Percentiles rank a stretch among this genome's conserved stretches.
These are phyloP conservation scores for Coccomyxa sp. DNA, from an alignment of 139 green algal genomes.

Conservation along the genomic window DNA sequence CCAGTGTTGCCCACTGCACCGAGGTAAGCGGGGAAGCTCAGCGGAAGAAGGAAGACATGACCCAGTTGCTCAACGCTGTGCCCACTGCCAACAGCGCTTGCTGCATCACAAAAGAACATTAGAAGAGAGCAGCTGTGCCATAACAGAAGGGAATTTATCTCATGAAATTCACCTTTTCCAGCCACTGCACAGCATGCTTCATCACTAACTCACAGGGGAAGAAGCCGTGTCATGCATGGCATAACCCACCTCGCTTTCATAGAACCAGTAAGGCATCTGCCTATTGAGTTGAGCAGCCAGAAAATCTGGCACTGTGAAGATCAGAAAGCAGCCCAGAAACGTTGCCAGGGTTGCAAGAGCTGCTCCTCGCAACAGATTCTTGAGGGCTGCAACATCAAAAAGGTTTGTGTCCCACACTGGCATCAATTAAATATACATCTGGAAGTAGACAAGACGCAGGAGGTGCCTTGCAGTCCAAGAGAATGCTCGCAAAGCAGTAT, in stretches of 20 bases:
- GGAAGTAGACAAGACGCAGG: no score
- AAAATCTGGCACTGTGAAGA: constrained; percentile 44
- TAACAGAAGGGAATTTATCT: no score
- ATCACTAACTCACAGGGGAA: no score
- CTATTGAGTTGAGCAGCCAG: constrained; percentile 21
- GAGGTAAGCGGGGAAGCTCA: neutral
- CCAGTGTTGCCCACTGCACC: no score
- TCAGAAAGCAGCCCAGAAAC: constrained; percentile 37
- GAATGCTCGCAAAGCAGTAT: no score
- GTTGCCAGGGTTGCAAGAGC: constrained; percentile 51
- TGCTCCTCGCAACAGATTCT: constrained; percentile 47
- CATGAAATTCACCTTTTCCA: neutral
- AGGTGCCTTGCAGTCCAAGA: no score
- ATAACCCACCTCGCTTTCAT: constrained; percentile 32
- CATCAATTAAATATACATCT: no score
- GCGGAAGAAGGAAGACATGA: constrained; percentile 15
- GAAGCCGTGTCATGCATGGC: neutral
- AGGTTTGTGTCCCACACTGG: neutral
- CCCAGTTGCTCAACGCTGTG: neutral
- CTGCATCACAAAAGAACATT: constrained; percentile 11
- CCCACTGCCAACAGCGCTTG: constrained; percentile 4
- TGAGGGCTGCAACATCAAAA: constrained; percentile 21
- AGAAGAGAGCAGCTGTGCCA: neutral
- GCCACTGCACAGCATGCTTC: neutral
- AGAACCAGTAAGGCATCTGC: constrained; percentile 51